Percentiles rank a stretch among this genome's conserved stretches.
Evolutionary conservation across 441 rosid genomes (phyloP).

Genomic region (Populus hybrid): DNA sequence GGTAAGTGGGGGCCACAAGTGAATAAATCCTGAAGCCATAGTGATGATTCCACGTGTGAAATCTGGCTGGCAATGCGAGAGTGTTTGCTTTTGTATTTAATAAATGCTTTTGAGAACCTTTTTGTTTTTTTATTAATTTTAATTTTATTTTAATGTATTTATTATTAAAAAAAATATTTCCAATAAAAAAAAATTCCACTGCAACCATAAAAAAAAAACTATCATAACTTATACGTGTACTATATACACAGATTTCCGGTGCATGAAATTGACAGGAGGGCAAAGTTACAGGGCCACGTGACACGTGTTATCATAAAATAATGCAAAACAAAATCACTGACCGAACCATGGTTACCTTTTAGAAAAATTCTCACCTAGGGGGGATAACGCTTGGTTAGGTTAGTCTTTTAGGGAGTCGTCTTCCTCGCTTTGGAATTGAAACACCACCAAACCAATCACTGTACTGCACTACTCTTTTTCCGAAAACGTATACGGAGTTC

Average conservation of each 20-base stretch:
- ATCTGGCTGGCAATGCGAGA: conserved; percentile 20
- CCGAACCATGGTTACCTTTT: background rate
- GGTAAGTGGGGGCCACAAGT: background rate
- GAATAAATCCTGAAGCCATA: background rate
- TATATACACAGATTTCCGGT: background rate
- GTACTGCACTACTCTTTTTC: background rate
- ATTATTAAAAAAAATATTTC: too few species aligned
- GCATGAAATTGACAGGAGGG: conserved; percentile 28
- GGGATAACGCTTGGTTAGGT: background rate
- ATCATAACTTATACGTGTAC: background rate
- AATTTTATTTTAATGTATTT: too few species aligned
- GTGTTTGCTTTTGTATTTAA: too few species aligned
- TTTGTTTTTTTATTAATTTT: too few species aligned
- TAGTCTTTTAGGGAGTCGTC: background rate
- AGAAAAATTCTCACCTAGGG: background rate
- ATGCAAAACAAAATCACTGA: background rate
- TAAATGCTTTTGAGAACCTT: too few species aligned
- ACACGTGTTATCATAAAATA: background rate
- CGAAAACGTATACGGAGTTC: too few species aligned
- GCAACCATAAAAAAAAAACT: too few species aligned
- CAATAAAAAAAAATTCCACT: too few species aligned
- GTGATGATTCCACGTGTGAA: conserved; percentile 21
- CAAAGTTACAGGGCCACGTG: conserved; percentile 14
- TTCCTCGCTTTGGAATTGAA: background rate
- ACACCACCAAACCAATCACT: background rate